Percentiles rank a stretch among this genome's conserved stretches.
Evolutionary conservation across 495 filamentous ascomycete species (phyloP).

Genomic region (Aspergillus mulundensis): DNA sequence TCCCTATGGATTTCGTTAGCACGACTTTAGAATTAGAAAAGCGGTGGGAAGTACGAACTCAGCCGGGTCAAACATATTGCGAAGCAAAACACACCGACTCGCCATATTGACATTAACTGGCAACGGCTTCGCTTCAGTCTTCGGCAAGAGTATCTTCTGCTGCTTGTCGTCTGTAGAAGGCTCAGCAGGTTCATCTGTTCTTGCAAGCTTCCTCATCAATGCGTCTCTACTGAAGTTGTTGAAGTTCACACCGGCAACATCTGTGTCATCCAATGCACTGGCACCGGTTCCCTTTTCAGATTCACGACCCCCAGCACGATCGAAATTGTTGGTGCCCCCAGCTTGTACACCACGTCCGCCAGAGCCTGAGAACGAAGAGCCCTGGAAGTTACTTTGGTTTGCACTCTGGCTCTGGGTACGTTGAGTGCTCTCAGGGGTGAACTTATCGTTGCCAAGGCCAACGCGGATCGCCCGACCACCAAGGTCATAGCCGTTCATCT

Average conservation of each 20-base stretch:
- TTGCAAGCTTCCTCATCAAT: slow-evolving; percentile 94
- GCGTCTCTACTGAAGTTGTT: slow-evolving; percentile 97
- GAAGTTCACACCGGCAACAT: slow-evolving; percentile 98
- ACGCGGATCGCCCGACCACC: slow-evolving; percentile 97
- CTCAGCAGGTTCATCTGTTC: slow-evolving; percentile 80
- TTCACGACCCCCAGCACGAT: slow-evolving; percentile 87
- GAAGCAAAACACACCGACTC: slow-evolving; percentile 87
- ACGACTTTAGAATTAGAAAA: background rate
- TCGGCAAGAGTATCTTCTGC: slow-evolving; percentile 70
- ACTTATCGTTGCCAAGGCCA: slow-evolving; percentile 99
- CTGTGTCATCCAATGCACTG: slow-evolving; percentile 95
- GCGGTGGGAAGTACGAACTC: slow-evolving; percentile 51
- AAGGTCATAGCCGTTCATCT: slow-evolving; percentile 99
- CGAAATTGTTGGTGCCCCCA: slow-evolving; percentile 76
- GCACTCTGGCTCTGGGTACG: slow-evolving; percentile 76
- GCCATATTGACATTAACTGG: slow-evolving; percentile 88
- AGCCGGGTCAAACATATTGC: slow-evolving; percentile 89
- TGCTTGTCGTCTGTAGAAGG: slow-evolving; percentile 60
- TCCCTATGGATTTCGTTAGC: slow-evolving; percentile 61
- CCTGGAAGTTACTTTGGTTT: slow-evolving; percentile 76
- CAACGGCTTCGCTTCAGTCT: slow-evolving; percentile 74
- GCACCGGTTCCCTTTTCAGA: slow-evolving; percentile 86
- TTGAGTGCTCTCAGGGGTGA: slow-evolving; percentile 94
- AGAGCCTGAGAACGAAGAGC: slow-evolving; percentile 88
- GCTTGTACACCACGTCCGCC: slow-evolving; percentile 86